These are phyloP conservation scores for Trametes villosa DNA, from an alignment of 768 basidiomycete species.

Conservation along the genomic window DNA sequence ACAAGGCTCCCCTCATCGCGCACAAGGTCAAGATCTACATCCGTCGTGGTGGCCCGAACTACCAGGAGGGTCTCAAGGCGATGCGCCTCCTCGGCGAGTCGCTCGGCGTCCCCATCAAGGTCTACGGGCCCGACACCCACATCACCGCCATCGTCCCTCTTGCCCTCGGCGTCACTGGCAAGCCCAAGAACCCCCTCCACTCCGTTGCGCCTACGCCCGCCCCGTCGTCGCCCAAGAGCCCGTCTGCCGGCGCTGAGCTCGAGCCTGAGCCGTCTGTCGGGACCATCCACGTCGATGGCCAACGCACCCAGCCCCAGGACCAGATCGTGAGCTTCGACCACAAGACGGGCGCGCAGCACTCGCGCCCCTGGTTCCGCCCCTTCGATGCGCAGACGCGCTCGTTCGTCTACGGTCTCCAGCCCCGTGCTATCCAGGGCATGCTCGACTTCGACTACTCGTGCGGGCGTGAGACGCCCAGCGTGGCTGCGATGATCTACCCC, in stretches of 20 bases:
- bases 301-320: constrained; percentile 83
- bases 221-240: constrained; percentile 45
- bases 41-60: constrained; percentile 98
- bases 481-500: constrained; percentile 99
- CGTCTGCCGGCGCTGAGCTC: constrained; percentile 39
- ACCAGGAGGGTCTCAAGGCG: constrained; percentile 98
- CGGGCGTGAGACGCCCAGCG: constrained; percentile 86
- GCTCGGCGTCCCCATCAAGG: constrained; percentile 94
- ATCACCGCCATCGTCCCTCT: constrained; percentile 99
- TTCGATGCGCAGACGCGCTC: constrained; percentile 95
- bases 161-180: constrained; percentile 85
- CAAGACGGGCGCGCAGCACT: constrained; percentile 41
- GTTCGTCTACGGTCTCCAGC: constrained; percentile 98
- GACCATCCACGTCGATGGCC: constrained; percentile 74
- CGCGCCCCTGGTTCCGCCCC: constrained; percentile 83
- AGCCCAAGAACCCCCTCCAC: constrained; percentile 40
- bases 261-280: constrained; percentile 54
- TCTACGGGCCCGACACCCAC: constrained; percentile 97
- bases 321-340: constrained; percentile 88
- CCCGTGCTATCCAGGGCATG: constrained; percentile 98
- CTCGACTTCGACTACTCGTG: constrained; percentile 99
- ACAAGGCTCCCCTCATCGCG: constrained; percentile 79
- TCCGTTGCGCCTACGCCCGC: constrained; percentile 52
- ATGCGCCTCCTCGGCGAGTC: constrained; percentile 97
- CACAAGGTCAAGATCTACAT: constrained; percentile 95